Evolutionary conservation across 257 asterid genomes (phyloP), one percentile per base, ranked within the genome.

Genomic region (Schizonepeta tenuifolia): DNA sequence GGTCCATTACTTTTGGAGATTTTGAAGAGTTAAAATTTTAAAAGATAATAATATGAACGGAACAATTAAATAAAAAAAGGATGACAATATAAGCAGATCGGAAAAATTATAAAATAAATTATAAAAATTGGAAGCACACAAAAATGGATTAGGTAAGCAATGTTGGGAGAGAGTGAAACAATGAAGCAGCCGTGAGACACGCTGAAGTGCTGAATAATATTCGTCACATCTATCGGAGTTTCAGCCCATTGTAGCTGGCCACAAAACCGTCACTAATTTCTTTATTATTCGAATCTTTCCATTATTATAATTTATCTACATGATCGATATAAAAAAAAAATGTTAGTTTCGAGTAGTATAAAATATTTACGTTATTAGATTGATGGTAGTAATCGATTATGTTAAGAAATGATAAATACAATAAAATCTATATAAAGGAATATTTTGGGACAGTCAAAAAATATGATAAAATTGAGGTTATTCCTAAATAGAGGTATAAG

Each of bases 241-340:
- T 59, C 75, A 75, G 75, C 75, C 59, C 80, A 75, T 75, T 60
- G 80, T 41, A 75, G 47, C 71, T 69, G 64, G 60, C 71, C 75
- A 8, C 18, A 5, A 62, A 63, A 40, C 47, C 55, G 22, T 28
- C 15, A 17, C 22, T 64, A 62, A 26, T 18, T 36, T n/a, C 13
- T 12, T 72, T 46, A 38, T n/a, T 60, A 18, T 59, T 60, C 46
- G 65, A 53, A n/a, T 38, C 71, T 65, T 72, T 53, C 9, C 63
- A 7, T 31, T 61, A 18, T 38, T 54, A 7, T 0, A 58, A 2
- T 56, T 22, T 22, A 13, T 20, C 9, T 21, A 69, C 43, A 31
- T 14, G 20, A n/a, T 55, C 66, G 2, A 51, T 22, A 7, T 14
- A 14, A 7, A 14, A 8, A 2, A 44, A 17, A 3, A n/a, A 17